phyloP scores from a whole-genome alignment of 1,139 yeast species.

The Debaryomyces subglobosus region DNA sequence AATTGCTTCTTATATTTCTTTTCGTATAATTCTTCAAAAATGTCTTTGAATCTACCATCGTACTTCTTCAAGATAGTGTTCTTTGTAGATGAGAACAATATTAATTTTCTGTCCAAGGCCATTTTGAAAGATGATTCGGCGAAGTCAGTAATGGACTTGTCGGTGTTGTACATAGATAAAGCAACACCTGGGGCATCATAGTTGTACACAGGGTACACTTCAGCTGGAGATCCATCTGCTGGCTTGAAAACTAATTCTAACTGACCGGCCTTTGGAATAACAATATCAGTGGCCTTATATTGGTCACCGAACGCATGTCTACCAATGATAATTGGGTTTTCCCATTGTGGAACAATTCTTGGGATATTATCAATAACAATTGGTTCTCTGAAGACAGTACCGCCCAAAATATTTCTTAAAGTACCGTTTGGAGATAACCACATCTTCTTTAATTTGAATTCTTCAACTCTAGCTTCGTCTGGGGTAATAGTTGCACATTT shows the following conservation, averaged over 20 bases:
- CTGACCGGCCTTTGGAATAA: slow-evolving; percentile 78
- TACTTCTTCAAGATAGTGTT: slow-evolving; percentile 91
- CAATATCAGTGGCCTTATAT: slow-evolving; percentile 87
- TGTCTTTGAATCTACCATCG: slow-evolving; percentile 94
- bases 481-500: slow-evolving; percentile 99
- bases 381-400: slow-evolving; percentile 96
- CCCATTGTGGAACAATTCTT: slow-evolving; percentile 90
- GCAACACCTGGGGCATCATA: slow-evolving; percentile 84
- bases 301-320: slow-evolving; percentile 98
- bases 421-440: slow-evolving; percentile 98
- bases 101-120: slow-evolving; percentile 77
- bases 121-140: slow-evolving; percentile 91
- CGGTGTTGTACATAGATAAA: slow-evolving; percentile 93
- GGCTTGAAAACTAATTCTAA: slow-evolving; percentile 82
- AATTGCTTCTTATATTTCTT: slow-evolving; percentile 67
- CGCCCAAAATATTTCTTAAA: slow-evolving; percentile 90
- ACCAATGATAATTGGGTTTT: slow-evolving; percentile 91
- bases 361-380: slow-evolving; percentile 90
- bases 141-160: slow-evolving; percentile 84
- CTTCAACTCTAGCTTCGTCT: slow-evolving; percentile 92
- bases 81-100: slow-evolving; percentile 85
- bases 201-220: slow-evolving; percentile 66
- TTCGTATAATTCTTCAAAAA: slow-evolving; percentile 81
- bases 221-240: slow-evolving; percentile 59
- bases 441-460: slow-evolving; percentile 89